Percentiles rank a stretch among this genome's conserved stretches.
Evolutionary conservation across 176 grass and related monocot species (phyloP).

Genomic region (Cocos nucifera): DNA sequence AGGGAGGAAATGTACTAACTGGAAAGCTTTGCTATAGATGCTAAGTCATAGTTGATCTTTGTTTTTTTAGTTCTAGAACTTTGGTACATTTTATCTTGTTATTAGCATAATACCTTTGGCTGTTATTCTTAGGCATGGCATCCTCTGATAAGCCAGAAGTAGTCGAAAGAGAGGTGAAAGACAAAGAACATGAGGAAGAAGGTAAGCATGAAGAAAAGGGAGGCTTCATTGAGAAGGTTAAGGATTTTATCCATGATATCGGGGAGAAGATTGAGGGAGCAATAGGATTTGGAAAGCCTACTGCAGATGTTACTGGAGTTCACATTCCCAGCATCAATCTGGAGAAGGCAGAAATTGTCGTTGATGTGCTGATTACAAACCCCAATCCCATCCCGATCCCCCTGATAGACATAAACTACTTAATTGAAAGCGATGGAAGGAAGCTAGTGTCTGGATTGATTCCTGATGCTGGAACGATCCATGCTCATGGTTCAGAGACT

Average conservation of each 20-base stretch:
- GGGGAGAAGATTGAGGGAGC: constrained; percentile 86
- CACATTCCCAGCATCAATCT: constrained; percentile 81
- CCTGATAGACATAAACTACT: constrained; percentile 91
- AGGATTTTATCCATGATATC: constrained; percentile 96
- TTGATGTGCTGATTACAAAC: constrained; percentile 87
- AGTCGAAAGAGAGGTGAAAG: constrained; percentile 1
- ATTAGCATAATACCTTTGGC: not conserved
- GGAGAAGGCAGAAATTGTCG: constrained; percentile 67
- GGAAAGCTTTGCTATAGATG: no score
- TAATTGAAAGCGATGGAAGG: constrained; percentile 84
- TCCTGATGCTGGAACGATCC: constrained; percentile 90
- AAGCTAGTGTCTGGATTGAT: constrained; percentile 89
- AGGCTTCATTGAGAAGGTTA: constrained; percentile 76
- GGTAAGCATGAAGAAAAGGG: constrained; percentile 12
- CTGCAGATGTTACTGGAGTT: constrained; percentile 62
- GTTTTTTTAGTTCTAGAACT: no score
- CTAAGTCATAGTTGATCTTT: no score
- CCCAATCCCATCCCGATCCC: constrained; percentile 95
- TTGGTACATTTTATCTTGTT: no score
- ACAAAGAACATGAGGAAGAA: constrained; percentile 6
- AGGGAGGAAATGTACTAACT: no score
- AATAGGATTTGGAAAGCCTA: constrained; percentile 86
- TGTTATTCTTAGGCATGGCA: constrained; percentile 7
- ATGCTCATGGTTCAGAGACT: constrained; percentile 73
- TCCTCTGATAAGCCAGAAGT: constrained; percentile 14